Evolutionary conservation across 495 filamentous ascomycete genomes (phyloP).

Genomic region (Penicillium paxilli): DNA sequence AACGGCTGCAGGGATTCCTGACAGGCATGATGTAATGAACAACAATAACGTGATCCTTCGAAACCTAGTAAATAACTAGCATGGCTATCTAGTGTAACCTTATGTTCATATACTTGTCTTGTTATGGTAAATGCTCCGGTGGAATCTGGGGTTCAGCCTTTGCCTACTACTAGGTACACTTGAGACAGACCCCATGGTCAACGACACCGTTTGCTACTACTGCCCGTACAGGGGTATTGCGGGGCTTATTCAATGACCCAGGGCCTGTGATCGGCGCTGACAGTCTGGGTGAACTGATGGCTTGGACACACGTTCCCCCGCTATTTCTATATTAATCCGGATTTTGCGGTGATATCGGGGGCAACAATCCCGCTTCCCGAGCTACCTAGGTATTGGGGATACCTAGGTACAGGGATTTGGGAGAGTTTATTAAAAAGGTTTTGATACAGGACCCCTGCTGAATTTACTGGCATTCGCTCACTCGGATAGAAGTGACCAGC

Average conservation of each 20-base stretch:
- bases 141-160: background rate
- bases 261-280: conserved; percentile 3
- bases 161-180: too few relatives aligned
- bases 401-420: too few relatives aligned
- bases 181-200: background rate
- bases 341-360: conserved; percentile 16
- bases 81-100: background rate
- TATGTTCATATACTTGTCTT: background rate
- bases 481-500: background rate
- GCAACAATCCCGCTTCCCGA: background rate
- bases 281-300: background rate
- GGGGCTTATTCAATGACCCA: background rate
- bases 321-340: conserved; percentile 7
- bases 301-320: background rate
- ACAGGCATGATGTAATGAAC: background rate
- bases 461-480: background rate
- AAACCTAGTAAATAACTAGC: background rate
- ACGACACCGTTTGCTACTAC: background rate
- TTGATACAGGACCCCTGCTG: too few relatives aligned
- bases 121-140: background rate
- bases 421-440: too few relatives aligned
- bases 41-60: background rate
- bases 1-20: background rate
- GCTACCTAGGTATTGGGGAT: too few relatives aligned
- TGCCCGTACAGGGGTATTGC: background rate